These are phyloP conservation scores for Echinosphaeria canescens DNA, from an alignment of 2,329 filamentous ascomycete species.

Conservation along the genomic window DNA sequence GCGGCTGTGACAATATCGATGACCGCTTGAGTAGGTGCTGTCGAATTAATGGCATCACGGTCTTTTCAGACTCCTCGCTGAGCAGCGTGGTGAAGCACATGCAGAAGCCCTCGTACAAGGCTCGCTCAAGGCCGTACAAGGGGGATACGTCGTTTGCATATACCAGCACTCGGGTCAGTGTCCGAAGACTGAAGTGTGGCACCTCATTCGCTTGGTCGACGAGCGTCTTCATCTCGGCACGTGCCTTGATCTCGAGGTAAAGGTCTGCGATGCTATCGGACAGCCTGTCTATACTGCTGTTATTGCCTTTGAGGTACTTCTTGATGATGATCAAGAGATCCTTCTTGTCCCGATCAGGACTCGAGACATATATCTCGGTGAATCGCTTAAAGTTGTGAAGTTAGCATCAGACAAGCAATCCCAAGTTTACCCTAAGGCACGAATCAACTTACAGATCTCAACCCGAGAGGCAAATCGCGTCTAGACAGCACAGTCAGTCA, in stretches of 20 bases:
- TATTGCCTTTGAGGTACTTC: conserved; percentile 58
- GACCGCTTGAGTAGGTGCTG: conserved; percentile 48
- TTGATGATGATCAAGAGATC: conserved; percentile 78
- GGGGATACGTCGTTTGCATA: conserved; percentile 76
- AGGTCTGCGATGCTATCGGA: conserved; percentile 66
- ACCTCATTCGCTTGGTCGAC: conserved; percentile 93
- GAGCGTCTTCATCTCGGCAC: conserved; percentile 62
- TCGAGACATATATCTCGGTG: conserved; percentile 86
- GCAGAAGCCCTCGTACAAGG: conserved; percentile 84
- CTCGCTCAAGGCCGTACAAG: conserved; percentile 65
- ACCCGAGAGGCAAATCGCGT: conserved; percentile 68
- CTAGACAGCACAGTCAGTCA: too few relatives aligned
- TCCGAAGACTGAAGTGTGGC: conserved; percentile 91
- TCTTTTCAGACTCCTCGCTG: conserved; percentile 57
- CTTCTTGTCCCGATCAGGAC: conserved; percentile 69
- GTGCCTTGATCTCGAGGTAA: conserved; percentile 69
- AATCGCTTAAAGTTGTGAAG: too few relatives aligned
- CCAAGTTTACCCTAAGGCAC: too few relatives aligned
- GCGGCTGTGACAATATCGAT: conserved; percentile 49
- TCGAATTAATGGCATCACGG: conserved; percentile 60
- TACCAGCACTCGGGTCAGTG: conserved; percentile 69
- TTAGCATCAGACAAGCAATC: too few relatives aligned
- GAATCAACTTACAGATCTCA: conserved; percentile 3
- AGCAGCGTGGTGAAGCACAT: conserved; percentile 95
- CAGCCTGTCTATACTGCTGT: conserved; percentile 49